phyloP scores from a whole-genome alignment of 164 flowering plant genomes.

The Sedum album region DNA sequence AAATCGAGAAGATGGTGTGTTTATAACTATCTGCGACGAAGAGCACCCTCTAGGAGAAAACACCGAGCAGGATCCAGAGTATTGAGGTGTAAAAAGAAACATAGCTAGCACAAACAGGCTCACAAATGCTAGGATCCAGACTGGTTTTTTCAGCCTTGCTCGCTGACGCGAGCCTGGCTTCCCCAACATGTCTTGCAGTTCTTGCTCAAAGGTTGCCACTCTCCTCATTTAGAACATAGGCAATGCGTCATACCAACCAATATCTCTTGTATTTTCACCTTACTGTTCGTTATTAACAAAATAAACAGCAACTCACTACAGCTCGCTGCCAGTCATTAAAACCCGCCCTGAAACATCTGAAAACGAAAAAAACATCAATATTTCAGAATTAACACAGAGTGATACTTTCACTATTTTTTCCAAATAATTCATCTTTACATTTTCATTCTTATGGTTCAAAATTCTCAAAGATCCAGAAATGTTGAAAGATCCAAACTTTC shows the following conservation, averaged over 20 bases:
- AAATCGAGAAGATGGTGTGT: conserved; percentile 71
- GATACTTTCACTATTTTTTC: too few relatives aligned
- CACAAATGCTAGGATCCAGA: conserved; percentile 74
- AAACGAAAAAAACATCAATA: background rate
- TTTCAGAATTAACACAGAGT: too few relatives aligned
- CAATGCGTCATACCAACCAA: background rate
- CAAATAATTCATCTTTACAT: too few relatives aligned
- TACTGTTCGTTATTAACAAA: background rate
- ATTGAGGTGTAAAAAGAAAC: conserved; percentile 61
- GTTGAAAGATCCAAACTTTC: too few relatives aligned
- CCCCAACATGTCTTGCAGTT: conserved; percentile 46
- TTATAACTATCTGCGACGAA: conserved; percentile 26
- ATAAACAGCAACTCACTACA: background rate
- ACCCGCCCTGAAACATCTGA: background rate
- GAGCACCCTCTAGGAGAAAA: conserved; percentile 64
- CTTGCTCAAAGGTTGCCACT: background rate
- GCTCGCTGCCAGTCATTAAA: background rate
- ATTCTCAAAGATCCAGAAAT: too few relatives aligned
- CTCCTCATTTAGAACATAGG: background rate
- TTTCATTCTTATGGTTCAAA: too few relatives aligned
- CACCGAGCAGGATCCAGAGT: conserved; percentile 51
- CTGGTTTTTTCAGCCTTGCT: conserved; percentile 55
- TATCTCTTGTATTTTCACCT: too few relatives aligned
- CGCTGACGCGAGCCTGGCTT: conserved; percentile 68
- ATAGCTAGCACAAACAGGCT: conserved; percentile 60